phyloP scores from a whole-genome alignment of 192 early-diverging fungal species.

The Backusella mclennaniae region DNA sequence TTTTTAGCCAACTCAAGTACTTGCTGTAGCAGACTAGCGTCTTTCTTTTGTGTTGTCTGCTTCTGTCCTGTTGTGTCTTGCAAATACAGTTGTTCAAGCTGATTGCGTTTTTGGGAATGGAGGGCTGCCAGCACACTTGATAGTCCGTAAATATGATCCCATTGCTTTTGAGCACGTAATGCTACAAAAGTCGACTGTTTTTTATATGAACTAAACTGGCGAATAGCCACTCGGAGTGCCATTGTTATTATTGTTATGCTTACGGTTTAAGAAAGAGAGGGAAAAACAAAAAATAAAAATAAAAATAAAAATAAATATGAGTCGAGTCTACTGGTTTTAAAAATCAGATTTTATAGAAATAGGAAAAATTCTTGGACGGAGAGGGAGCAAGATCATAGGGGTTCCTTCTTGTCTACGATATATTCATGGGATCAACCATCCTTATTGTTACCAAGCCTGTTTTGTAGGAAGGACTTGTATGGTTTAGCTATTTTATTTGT shows the following conservation, averaged over 20 bases:
- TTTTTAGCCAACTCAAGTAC: neutral
- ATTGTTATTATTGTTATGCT: neutral
- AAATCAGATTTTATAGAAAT: no score
- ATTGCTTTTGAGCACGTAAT: neutral
- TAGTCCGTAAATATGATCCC: conserved; percentile 29
- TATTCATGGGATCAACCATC: no score
- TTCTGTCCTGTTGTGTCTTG: neutral
- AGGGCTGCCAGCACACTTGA: conserved; percentile 25
- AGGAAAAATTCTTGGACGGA: no score
- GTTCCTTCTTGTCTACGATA: no score
- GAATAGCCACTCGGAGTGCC: neutral
- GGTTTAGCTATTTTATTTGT: no score
- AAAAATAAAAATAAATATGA: neutral
- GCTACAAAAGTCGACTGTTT: neutral
- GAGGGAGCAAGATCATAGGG: no score
- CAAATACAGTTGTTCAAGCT: neutral
- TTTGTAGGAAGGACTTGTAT: no score
- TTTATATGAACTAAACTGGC: neutral
- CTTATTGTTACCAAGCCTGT: no score
- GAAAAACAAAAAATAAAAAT: neutral
- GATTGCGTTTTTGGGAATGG: conserved; percentile 16
- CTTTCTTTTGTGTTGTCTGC: conserved; percentile 12
- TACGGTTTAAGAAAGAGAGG: neutral
- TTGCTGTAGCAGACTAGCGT: neutral
- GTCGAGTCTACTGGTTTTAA: neutral